Conservation (phyloP, 805 yeast genomes). For the Pichia scutulata region DNA sequence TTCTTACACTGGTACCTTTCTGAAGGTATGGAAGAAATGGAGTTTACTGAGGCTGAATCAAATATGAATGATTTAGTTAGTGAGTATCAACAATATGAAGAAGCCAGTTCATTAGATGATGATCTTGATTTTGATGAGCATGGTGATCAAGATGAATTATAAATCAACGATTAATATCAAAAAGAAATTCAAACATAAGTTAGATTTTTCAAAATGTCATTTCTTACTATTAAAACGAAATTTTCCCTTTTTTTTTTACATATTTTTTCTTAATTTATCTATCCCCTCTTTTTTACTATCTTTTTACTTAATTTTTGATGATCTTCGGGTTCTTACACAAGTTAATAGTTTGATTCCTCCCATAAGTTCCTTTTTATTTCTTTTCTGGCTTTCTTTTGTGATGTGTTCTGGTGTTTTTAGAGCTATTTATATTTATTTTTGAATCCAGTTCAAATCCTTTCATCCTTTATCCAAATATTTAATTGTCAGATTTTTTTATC, state of each 20-base stretch:
- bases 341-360: neutral
- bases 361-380: neutral
- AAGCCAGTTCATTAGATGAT: slow-evolving; percentile 68
- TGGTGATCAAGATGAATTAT: slow-evolving; percentile 7
- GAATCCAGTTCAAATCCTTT: slow-evolving; percentile 4
- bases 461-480: neutral
- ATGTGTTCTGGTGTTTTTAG: slow-evolving; percentile 3
- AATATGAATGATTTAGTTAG: slow-evolving; percentile 82
- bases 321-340: neutral
- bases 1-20: slow-evolving; percentile 94
- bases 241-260: neutral
- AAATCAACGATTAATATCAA: neutral
- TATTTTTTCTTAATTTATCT: slow-evolving; percentile 4
- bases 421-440: slow-evolving; percentile 2
- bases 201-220: neutral
- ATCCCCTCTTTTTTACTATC: neutral
- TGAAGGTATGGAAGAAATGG: slow-evolving; percentile 95
- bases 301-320: neutral
- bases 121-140: slow-evolving; percentile 47
- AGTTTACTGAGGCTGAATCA: slow-evolving; percentile 89
- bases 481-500: neutral
- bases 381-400: slow-evolving; percentile 2
- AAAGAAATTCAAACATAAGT: neutral
- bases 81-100: slow-evolving; percentile 91
- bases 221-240: neutral